Evolutionary conservation across 495 filamentous ascomycete species (phyloP), one percentile per base, ranked within the genome.

Genomic region (Trichoderma virens): DNA sequence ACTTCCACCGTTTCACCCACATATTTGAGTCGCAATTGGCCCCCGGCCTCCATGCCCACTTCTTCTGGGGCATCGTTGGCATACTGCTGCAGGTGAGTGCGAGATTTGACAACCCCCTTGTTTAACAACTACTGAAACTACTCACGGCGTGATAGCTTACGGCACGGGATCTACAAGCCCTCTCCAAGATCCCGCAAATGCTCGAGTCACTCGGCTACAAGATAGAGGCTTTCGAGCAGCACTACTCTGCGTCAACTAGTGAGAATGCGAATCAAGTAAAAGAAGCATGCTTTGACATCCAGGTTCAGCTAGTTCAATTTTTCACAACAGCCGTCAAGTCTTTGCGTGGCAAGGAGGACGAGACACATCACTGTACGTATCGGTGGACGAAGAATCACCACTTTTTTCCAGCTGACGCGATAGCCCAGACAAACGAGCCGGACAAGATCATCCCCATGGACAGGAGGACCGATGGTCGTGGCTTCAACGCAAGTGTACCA

Each of bases 201-300:
- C 5, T n/a, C 47, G 18, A 56, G 18, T 56, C 47, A 7, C 47
- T 56, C 18, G 47, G n/a, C 25, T 27, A 56, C 18, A 56, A 27
- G 18, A 16, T 16, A 20, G 47, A 56, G 47, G 47, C 47, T 20
- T 56, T 56, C 47, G 18, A 27, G n/a, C 18, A 27, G 47, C 25
- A 27, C 47, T 56, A 27, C 25, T 20, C n/a, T 38, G 34, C 34
- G 34, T 38, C 34, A 56, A 27, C 18, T 56, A 5, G 18, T 5
- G 25, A 20, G 47, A 27, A 20, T 5, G 47, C 25, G 47, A n/a
- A 27, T 27, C 47, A 56, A 20, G 47, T 27, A 7, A 56, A 27
- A n/a, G 47, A 56, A 56, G 47, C 47, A 20, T 56, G 47, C 25
- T 56, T 56, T 27, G 47, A 56, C 25, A 56, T 56, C 5, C 47